phyloP scores from a whole-genome alignment of 352 stramenopile genomes.

The Blastocystis sp. region DNA sequence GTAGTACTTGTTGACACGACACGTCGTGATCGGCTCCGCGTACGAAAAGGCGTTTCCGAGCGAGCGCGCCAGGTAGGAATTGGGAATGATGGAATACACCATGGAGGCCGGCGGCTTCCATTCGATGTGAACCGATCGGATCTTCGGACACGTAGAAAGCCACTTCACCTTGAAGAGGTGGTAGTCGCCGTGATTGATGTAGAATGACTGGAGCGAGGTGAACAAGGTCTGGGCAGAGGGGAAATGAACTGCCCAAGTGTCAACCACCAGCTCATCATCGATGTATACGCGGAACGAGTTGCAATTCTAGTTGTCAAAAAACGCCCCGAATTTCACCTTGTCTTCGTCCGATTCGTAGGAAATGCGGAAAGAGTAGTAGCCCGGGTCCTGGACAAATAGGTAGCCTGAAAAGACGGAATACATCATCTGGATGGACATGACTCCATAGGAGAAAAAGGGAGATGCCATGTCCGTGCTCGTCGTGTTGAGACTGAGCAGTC shows the following conservation, averaged over 20 bases:
- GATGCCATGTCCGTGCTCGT: conserved; percentile 40
- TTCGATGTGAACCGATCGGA: conserved; percentile 22
- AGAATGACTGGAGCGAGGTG: not conserved
- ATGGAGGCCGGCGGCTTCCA: not conserved
- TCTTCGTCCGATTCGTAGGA: conserved; percentile 20
- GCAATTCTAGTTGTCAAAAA: conserved; percentile 27
- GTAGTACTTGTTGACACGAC: conserved; percentile 25
- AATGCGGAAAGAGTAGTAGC: conserved; percentile 36
- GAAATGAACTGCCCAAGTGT: conserved; percentile 12
- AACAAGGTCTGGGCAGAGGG: not conserved
- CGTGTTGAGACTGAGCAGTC: not conserved
- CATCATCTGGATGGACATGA: conserved; percentile 10
- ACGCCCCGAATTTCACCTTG: not conserved
- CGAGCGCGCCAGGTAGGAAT: not conserved
- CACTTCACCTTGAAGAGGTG: not conserved
- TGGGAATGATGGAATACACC: not conserved
- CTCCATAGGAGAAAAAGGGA: conserved; percentile 29
- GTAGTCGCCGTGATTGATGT: not conserved
- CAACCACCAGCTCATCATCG: conserved; percentile 12
- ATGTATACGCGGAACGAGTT: conserved; percentile 16
- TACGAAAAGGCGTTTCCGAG: conserved; percentile 10
- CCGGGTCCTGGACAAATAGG: not conserved
- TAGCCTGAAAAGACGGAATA: conserved; percentile 29
- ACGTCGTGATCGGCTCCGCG: conserved; percentile 12
- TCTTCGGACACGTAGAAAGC: conserved; percentile 26